phyloP scores from a whole-genome alignment of 768 basidiomycete species.

The Termitomyces heimii region DNA sequence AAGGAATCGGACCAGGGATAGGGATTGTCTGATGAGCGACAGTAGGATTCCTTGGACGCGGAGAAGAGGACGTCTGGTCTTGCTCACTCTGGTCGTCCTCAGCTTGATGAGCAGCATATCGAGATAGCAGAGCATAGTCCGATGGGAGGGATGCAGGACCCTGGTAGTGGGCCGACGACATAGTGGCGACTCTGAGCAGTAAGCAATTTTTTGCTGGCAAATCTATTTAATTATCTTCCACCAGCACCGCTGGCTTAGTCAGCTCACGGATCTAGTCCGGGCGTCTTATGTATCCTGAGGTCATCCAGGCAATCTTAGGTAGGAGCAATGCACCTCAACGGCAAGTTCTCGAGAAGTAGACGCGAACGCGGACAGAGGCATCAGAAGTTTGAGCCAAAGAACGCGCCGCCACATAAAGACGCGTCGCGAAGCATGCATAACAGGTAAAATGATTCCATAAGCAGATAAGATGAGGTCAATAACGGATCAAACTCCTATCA shows the following conservation, averaged over 20 bases:
- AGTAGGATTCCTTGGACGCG: constrained; percentile 10
- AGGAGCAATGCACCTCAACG: neutral
- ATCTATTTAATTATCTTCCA: neutral
- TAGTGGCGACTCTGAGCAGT: neutral
- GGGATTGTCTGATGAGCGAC: constrained; percentile 10
- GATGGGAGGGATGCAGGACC: constrained; percentile 57
- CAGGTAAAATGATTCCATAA: neutral
- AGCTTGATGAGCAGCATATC: constrained; percentile 31
- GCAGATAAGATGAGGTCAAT: neutral
- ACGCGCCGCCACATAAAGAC: neutral
- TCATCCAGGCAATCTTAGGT: neutral
- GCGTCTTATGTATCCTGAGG: neutral
- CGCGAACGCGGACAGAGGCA: neutral
- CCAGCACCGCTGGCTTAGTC: neutral
- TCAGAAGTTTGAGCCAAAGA: neutral
- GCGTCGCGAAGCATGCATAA: neutral
- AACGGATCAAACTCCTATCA: no score
- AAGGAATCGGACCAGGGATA: constrained; percentile 14
- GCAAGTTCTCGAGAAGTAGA: neutral
- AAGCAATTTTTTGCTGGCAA: neutral
- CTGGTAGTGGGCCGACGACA: constrained; percentile 45
- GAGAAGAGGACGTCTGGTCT: neutral
- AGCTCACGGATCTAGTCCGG: neutral
- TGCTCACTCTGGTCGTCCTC: constrained; percentile 10
- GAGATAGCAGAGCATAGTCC: constrained; percentile 60